Percentiles rank a stretch among this genome's conserved stretches.
phyloP scores from a whole-genome alignment of 2,329 filamentous ascomycete species.

The Tothia fuscella region DNA sequence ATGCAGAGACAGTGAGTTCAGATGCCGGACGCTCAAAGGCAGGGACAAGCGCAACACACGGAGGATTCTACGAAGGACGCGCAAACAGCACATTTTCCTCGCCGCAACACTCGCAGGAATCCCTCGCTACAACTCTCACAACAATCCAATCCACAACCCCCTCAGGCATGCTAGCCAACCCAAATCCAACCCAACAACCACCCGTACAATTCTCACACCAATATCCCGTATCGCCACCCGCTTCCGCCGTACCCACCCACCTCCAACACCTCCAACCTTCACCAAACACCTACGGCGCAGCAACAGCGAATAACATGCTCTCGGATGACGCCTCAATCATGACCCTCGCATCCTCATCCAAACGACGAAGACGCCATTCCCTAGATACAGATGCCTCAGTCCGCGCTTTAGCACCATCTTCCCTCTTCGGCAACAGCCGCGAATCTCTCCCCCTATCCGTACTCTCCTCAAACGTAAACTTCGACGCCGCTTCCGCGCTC shows the following conservation, averaged over 20 bases:
- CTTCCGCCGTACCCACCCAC: constrained; percentile 62
- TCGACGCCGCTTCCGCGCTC: constrained; percentile 28
- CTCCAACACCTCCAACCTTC: constrained; percentile 43
- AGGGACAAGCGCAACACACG: constrained; percentile 61
- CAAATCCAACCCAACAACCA: constrained; percentile 21
- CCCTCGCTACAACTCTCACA: constrained; percentile 70
- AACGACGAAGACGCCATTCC: constrained; percentile 62
- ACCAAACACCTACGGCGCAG: constrained; percentile 62
- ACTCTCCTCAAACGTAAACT: constrained; percentile 57
- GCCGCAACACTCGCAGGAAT: constrained; percentile 67
- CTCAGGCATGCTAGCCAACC: constrained; percentile 33
- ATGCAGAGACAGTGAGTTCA: constrained; percentile 63
- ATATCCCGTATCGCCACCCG: constrained; percentile 47
- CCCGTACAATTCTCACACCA: constrained; percentile 45
- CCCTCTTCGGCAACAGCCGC: constrained; percentile 68
- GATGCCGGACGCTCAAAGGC: constrained; percentile 68
- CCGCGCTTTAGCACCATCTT: constrained; percentile 70
- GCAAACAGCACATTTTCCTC: constrained; percentile 66
- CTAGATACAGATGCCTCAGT: constrained; percentile 81
- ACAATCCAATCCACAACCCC: constrained; percentile 68
- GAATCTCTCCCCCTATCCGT: constrained; percentile 71
- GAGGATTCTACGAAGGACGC: constrained; percentile 53
- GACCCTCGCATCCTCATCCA: constrained; percentile 71
- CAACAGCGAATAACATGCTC: constrained; percentile 69
- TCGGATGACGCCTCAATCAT: constrained; percentile 80